Conservation (phyloP, 495 filamentous ascomycete species). For the Clavariopsis aquatica region DNA sequence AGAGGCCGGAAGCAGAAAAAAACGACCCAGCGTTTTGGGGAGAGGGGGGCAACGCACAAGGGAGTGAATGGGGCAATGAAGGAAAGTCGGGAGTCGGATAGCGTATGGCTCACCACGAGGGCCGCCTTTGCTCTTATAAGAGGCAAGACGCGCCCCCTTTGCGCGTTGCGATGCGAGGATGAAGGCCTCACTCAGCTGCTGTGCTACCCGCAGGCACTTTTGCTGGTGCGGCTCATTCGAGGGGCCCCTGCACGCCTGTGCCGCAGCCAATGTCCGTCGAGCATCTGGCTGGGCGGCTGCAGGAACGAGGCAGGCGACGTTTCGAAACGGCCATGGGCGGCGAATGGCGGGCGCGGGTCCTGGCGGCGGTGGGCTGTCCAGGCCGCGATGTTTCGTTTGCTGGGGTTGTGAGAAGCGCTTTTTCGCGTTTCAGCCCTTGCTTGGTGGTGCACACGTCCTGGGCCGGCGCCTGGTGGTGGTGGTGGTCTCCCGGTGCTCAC, state of each 20-base stretch:
- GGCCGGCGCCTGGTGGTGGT: conserved; percentile 17
- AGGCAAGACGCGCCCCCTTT: background rate
- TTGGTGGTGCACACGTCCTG: background rate
- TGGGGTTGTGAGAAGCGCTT: background rate
- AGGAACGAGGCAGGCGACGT: conserved; percentile 14
- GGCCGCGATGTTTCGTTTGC: conserved; percentile 5
- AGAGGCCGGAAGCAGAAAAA: conserved; percentile 23
- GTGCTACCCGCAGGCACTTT: background rate
- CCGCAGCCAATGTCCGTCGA: conserved; percentile 19
- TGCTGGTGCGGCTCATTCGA: conserved; percentile 11
- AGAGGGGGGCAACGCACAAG: conserved; percentile 14
- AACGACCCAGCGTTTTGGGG: conserved; percentile 25
- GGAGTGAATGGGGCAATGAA: conserved; percentile 21
- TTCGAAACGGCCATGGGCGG: conserved; percentile 22
- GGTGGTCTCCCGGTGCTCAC: too few relatives aligned
- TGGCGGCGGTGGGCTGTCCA: background rate
- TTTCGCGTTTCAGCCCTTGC: conserved; percentile 15
- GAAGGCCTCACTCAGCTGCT: background rate
- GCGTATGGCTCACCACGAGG: background rate
- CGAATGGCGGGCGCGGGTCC: background rate
- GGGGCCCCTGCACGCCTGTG: conserved; percentile 1
- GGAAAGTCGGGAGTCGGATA: conserved; percentile 13
- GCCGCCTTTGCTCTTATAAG: conserved; percentile 1
- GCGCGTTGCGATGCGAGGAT: background rate
- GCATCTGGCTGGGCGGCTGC: conserved; percentile 6